These are phyloP conservation scores for Rhodomyrtus tomentosa DNA, from an alignment of 345 rosid genomes.

Conservation along the genomic window DNA sequence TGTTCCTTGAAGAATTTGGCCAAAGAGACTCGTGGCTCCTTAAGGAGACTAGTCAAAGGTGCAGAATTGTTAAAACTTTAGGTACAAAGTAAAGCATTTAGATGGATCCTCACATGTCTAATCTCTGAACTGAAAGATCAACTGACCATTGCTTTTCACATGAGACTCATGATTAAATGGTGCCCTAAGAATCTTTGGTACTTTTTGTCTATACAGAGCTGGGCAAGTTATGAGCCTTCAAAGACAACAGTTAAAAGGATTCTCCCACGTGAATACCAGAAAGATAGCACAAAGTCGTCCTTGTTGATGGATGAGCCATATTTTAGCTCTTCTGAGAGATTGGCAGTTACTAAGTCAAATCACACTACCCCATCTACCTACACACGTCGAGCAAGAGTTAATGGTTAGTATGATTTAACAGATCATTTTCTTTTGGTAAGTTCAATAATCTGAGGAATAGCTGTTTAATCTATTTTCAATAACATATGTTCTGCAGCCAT, in stretches of 20 bases:
- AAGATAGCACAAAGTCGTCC: conserved; percentile 22
- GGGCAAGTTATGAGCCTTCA: conserved; percentile 82
- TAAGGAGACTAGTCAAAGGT: neutral
- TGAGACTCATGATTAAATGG: neutral
- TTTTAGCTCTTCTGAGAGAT: conserved; percentile 15
- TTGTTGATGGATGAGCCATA: conserved; percentile 24
- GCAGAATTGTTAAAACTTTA: neutral
- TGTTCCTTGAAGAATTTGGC: neutral
- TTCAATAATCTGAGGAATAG: neutral
- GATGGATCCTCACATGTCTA: neutral
- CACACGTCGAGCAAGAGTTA: conserved; percentile 15
- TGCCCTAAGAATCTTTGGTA: neutral
- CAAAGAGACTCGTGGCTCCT: neutral
- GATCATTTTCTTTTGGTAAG: neutral
- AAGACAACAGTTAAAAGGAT: conserved; percentile 91
- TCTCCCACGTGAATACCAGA: conserved; percentile 49
- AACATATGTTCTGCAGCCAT: conserved; percentile 23
- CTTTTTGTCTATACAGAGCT: conserved; percentile 44
- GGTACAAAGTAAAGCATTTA: neutral
- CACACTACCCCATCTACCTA: conserved; percentile 29
- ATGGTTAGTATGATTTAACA: conserved; percentile 26
- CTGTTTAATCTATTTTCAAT: conserved; percentile 4
- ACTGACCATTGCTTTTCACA: neutral
- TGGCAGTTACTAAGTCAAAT: conserved; percentile 22
- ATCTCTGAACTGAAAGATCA: neutral